Evolutionary conservation across 192 early-diverging fungal genomes (phyloP), one percentile per base, ranked within the genome.

Genomic region (Linnemannia exigua): DNA sequence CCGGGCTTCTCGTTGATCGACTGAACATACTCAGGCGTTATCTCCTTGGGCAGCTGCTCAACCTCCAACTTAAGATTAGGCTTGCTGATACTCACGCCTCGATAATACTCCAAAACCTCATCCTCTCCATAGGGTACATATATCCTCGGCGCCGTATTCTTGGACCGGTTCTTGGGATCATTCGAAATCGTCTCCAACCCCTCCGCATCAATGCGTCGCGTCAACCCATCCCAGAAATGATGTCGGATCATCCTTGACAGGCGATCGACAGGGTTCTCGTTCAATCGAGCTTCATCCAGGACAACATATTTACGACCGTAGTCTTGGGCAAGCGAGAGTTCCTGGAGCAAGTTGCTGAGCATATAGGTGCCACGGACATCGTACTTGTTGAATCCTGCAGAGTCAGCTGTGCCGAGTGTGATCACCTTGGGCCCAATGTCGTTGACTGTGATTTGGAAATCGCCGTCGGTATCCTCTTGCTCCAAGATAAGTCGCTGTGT

Each of bases 181-280:
- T 90, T 91, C 87, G 95, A 96, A 71, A 99, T 98, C 33, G 91
- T 92, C 82, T 98, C 96, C 50, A 99, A 89, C 28, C 97, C 97
- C 38, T 93, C 88, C 66, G 92, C 92, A 85, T 96, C 95, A 79
- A 97, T 96, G 80, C 95, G 92, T 48, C 96, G 90, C 20, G 97
- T 98, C n/a, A 99, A 88, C 0, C 95, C 97, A 85, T 99, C 97
- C 99, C 99, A 99, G 82, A 99, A 99, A 37, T 95, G 91, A 74
- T 92, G 95, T 76, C 94, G 92, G 80, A 99, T 98, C 92, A 98
- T 95, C 28, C 99, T 92, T 50, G 93, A 92, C 61, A 99, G 84
- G 2, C 98, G 93, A 75, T 97, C 94, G 31, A 99, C 94, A 0
- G 99, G 99, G 82, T 99, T 98, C 88, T 99, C 98, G 82, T 94